A percentile compares a stretch with the other conserved stretches of the same genome.
These are phyloP conservation scores for Primulina eburnea DNA, from an alignment of 257 asterid species.

Conservation along the genomic window DNA sequence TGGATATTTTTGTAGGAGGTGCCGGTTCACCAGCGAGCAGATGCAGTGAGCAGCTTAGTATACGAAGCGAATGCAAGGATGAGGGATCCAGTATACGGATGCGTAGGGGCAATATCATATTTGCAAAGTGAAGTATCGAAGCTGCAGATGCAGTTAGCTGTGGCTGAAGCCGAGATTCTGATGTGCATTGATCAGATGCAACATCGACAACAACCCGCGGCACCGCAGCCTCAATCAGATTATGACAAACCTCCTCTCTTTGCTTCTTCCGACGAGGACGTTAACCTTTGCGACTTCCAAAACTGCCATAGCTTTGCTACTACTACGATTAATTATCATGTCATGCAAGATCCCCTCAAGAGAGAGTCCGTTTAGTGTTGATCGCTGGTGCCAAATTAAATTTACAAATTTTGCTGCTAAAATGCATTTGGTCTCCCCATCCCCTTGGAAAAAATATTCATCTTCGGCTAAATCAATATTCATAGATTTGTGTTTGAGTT, in stretches of 20 bases:
- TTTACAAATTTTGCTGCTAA: not conserved
- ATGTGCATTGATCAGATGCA: conserved; percentile 75
- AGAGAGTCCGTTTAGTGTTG: conserved; percentile 88
- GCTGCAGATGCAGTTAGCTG: conserved; percentile 79
- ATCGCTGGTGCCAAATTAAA: not conserved
- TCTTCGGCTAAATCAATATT: too few species aligned
- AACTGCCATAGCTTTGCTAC: conserved; percentile 66
- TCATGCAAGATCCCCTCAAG: conserved; percentile 82
- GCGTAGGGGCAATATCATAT: conserved; percentile 82
- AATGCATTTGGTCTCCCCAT: too few species aligned
- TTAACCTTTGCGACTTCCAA: conserved; percentile 52
- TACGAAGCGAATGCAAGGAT: conserved; percentile 84
- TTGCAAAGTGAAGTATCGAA: conserved; percentile 79
- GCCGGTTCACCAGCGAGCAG: conserved; percentile 67
- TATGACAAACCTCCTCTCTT: conserved; percentile 49
- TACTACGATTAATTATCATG: conserved; percentile 31
- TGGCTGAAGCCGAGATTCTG: conserved; percentile 75
- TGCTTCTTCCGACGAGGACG: conserved; percentile 24
- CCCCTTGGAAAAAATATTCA: too few species aligned
- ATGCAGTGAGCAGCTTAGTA: conserved; percentile 85
- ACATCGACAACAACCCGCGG: conserved; percentile 35
- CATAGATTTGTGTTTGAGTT: too few species aligned
- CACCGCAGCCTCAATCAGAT: conserved; percentile 30
- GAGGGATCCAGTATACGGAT: conserved; percentile 86
- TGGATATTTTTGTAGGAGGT: conserved; percentile 49